A percentile compares a stretch with the other conserved stretches of the same genome.
Evolutionary conservation across 2,329 filamentous ascomycete genomes (phyloP).

Genomic region (Fusarium burgessii): DNA sequence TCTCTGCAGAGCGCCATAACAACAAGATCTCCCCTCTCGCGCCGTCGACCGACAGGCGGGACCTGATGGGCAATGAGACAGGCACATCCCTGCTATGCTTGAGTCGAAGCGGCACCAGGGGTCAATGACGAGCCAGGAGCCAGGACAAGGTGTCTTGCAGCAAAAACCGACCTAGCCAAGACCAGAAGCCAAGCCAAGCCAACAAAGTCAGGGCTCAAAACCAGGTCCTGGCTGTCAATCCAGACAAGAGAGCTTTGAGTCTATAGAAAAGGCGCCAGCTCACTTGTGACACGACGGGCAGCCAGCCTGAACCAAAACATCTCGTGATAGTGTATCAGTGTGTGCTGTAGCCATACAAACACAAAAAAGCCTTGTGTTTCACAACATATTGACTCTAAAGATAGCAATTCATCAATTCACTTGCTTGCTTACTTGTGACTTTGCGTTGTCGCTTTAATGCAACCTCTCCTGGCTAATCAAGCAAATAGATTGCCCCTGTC

Average conservation of each 20-base stretch:
- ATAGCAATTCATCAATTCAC: slow-evolving; percentile 14
- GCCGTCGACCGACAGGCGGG: slow-evolving; percentile 33
- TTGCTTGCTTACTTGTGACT: not conserved
- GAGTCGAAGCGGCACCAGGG: slow-evolving; percentile 21
- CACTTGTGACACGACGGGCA: slow-evolving; percentile 13
- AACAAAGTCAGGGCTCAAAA: slow-evolving; percentile 1
- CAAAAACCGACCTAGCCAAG: slow-evolving; percentile 29
- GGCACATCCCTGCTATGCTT: slow-evolving; percentile 23
- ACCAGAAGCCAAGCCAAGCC: slow-evolving; percentile 17
- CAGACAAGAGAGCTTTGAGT: not conserved
- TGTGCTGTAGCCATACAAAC: not conserved
- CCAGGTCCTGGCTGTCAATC: slow-evolving; percentile 4
- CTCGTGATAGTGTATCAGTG: slow-evolving; percentile 14
- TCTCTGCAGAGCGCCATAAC: slow-evolving; percentile 20
- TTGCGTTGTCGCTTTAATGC: slow-evolving; percentile 7
- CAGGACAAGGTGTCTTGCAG: slow-evolving; percentile 19
- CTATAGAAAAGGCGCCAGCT: slow-evolving; percentile 5
- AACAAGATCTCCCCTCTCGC: slow-evolving; percentile 29
- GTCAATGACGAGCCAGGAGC: slow-evolving; percentile 11
- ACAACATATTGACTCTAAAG: slow-evolving; percentile 36
- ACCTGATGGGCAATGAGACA: slow-evolving; percentile 20
- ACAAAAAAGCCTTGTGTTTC: slow-evolving; percentile 24
- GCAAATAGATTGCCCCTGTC: slow-evolving; percentile 23
- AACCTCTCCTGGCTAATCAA: slow-evolving; percentile 12
- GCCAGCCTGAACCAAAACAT: slow-evolving; percentile 1